Evolutionary conservation across 768 basidiomycete species (phyloP), one percentile per base, ranked within the genome.

Genomic region (Macrocybe gigantea): DNA sequence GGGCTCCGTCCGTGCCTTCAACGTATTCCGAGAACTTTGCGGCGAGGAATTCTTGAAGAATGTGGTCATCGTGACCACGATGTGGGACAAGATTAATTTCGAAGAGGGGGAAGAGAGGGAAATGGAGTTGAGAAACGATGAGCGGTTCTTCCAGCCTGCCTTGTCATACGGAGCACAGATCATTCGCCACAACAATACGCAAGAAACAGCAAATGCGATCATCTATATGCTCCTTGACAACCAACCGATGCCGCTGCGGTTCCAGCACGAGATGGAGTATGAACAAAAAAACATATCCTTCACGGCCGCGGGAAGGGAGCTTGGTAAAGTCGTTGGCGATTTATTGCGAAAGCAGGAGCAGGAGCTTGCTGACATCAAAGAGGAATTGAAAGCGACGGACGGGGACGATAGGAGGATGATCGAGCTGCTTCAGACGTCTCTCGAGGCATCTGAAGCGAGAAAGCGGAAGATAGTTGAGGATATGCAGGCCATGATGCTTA

Each of bases 41-140:
- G 77, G 77, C 13, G 66, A 68, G 31, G 60, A 54, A 42, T 63
- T 69, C 6, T 64, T 76, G 48, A 61, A 63, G 31, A 74, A 73
- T 48, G 72, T 78, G 33, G 64, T 70, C 42, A 63, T 79, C 46
- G 70, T 71, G 46, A 78, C 78, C 42, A 79, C 67, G 39, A 75
- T 69, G 71, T 78, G 76, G 75, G 67, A 64, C 6, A 60, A 62
- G 46, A 67, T 71, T 36, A 54, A 57, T 47, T 58, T 51, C 31
- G 65, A 59, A 39, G 30, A 60, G 39, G 52, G 42, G 62, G 65
- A 59, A 43, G 54, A 51, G 7, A 66, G 74, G 11, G 75, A 77
- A 51, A 46, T 43, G 1, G 69, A 73, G 52, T 63, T 75, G 22
- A 45, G 15, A 30, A 48, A 11, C 13, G 34, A 46, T 4, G 48